Conservation (phyloP, 768 basidiomycete species). For the Serendipita sp. region DNA sequence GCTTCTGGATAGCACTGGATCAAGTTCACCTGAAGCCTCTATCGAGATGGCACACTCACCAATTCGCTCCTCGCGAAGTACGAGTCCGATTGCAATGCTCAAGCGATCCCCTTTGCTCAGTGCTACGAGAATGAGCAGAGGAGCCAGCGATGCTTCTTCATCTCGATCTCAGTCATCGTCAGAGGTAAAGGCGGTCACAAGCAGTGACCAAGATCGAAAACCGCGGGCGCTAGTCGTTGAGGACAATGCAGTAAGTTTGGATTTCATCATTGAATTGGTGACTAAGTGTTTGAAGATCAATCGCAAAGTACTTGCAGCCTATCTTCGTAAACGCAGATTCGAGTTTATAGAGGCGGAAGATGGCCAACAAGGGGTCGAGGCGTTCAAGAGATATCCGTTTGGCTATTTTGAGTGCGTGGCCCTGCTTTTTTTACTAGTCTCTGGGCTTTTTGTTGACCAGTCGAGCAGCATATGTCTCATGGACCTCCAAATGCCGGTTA, state of each 20-base stretch:
- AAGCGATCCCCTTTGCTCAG: no score
- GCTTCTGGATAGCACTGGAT: background rate
- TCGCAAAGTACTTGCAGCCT: background rate
- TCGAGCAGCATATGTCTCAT: background rate
- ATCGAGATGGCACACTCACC: no score
- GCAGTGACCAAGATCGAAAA: background rate
- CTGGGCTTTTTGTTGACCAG: background rate
- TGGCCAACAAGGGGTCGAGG: background rate
- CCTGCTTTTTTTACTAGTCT: background rate
- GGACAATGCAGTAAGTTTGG: background rate
- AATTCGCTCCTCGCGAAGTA: no score
- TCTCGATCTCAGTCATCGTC: background rate
- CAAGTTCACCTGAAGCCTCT: background rate
- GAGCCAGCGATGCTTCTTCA: no score
- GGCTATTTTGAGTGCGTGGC: background rate
- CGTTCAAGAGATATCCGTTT: background rate
- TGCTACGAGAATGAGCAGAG: no score
- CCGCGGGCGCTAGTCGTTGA: background rate
- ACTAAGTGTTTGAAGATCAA: background rate
- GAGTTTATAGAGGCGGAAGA: background rate
- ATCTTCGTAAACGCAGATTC: background rate
- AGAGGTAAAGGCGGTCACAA: background rate
- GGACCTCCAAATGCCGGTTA: constrained; percentile 3
- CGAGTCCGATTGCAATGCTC: no score
- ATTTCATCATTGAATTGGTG: background rate